A percentile compares a stretch with the other conserved stretches of the same genome.
Conservation (phyloP, 1,139 yeast species). For the Blastobotrys illinoisensis region DNA sequence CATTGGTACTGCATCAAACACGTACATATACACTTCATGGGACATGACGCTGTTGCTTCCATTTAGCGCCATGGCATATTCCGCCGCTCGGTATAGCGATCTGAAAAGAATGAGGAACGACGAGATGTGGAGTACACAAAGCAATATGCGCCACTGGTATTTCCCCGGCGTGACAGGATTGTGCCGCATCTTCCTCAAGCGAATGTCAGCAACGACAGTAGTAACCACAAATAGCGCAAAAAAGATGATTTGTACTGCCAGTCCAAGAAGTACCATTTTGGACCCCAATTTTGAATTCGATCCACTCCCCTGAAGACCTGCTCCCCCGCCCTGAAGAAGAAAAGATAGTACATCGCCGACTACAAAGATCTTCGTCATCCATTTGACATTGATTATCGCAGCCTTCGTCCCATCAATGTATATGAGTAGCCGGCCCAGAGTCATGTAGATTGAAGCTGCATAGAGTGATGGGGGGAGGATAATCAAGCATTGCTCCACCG, state of each 20-base stretch:
- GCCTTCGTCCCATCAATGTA: constrained; percentile 27
- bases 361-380: constrained; percentile 39
- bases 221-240: constrained; percentile 32
- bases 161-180: constrained; percentile 2
- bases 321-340: constrained; percentile 42
- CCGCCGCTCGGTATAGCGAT: constrained; percentile 39
- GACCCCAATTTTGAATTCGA: constrained; percentile 13
- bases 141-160: constrained; percentile 17
- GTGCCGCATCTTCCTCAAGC: constrained; percentile 7
- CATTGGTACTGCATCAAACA: constrained; percentile 33
- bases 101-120: constrained; percentile 37
- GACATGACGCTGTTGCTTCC: constrained; percentile 31
- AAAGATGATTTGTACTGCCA: constrained; percentile 35
- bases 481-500: constrained; percentile 35
- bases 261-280: constrained; percentile 22
- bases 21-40: constrained; percentile 37
- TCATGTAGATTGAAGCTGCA: constrained; percentile 44
- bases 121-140: constrained; percentile 24
- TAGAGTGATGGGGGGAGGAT: constrained; percentile 41
- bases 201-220: constrained; percentile 12
- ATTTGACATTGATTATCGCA: constrained; percentile 32
- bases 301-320: constrained; percentile 33
- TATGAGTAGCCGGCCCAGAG: constrained; percentile 35
- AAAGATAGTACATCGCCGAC: constrained; percentile 41
- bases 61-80: constrained; percentile 36